phyloP scores from a whole-genome alignment of 2,329 filamentous ascomycete genomes.

The Aspergillus ruber region DNA sequence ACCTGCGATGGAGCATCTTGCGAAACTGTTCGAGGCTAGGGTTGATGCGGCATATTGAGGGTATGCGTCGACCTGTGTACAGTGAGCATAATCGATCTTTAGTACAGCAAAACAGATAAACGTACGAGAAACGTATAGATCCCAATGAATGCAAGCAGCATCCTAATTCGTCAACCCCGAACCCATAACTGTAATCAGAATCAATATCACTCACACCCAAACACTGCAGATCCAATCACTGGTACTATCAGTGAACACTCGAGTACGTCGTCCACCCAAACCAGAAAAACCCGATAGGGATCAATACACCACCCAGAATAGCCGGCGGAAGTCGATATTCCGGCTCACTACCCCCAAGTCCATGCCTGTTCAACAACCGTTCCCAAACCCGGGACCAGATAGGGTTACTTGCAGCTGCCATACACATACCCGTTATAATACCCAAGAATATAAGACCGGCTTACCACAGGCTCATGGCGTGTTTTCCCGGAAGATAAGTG shows the following conservation, averaged over 20 bases:
- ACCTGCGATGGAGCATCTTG: background rate
- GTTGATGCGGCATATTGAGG: background rate
- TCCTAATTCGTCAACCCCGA: background rate
- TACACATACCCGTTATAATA: slow-evolving; percentile 34
- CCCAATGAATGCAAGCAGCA: background rate
- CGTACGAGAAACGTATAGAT: background rate
- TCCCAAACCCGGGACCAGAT: slow-evolving; percentile 33
- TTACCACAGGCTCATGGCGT: slow-evolving; percentile 71
- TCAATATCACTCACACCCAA: slow-evolving; percentile 56
- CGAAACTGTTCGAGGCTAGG: background rate
- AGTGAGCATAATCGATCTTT: background rate
- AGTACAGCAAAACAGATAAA: background rate
- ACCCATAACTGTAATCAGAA: background rate
- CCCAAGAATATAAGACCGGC: slow-evolving; percentile 65
- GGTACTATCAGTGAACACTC: slow-evolving; percentile 64
- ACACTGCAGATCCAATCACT: slow-evolving; percentile 63
- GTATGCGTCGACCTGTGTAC: background rate
- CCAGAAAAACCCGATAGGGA: slow-evolving; percentile 72
- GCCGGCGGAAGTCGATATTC: slow-evolving; percentile 72
- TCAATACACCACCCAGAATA: slow-evolving; percentile 62
- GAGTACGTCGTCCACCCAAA: slow-evolving; percentile 77
- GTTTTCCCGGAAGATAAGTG: slow-evolving; percentile 65
- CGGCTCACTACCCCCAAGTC: slow-evolving; percentile 56
- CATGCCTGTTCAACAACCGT: slow-evolving; percentile 25
- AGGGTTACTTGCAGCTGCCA: slow-evolving; percentile 27